A percentile compares a stretch with the other conserved stretches of the same genome.
Evolutionary conservation across 2,329 filamentous ascomycete genomes (phyloP).

Genomic region (Alternaria triticimaculans): DNA sequence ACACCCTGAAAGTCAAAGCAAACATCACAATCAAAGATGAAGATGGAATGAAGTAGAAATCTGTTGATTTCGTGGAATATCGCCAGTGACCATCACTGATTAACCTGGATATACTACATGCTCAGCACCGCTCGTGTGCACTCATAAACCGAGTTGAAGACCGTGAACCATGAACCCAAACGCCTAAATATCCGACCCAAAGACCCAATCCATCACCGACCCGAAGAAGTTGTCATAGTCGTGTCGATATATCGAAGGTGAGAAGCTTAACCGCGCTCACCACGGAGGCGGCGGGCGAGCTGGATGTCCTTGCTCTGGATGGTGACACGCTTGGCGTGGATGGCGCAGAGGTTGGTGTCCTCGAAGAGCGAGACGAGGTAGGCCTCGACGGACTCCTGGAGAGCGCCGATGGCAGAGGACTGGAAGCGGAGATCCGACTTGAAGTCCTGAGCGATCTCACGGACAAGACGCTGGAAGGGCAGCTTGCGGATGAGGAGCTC

Average conservation of each 20-base stretch:
- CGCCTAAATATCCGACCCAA: slow-evolving; percentile 42
- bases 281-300: slow-evolving; percentile 70
- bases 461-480: slow-evolving; percentile 79
- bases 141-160: slow-evolving; percentile 46
- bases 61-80: slow-evolving; percentile 43
- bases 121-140: slow-evolving; percentile 45
- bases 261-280: slow-evolving; percentile 59
- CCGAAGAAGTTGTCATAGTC: slow-evolving; percentile 34
- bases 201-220: slow-evolving; percentile 28
- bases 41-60: slow-evolving; percentile 31
- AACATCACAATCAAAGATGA: slow-evolving; percentile 4
- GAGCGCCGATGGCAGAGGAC: slow-evolving; percentile 88
- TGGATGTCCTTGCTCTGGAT: slow-evolving; percentile 98
- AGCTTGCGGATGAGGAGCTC: slow-evolving; percentile 84
- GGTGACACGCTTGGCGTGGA: slow-evolving; percentile 95
- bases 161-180: slow-evolving; percentile 48
- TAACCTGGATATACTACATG: slow-evolving; percentile 49
- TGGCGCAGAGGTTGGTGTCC: slow-evolving; percentile 93
- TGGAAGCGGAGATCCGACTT: slow-evolving; percentile 87
- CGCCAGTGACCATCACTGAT: slow-evolving; percentile 46
- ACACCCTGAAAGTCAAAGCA: background rate
- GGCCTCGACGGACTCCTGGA: slow-evolving; percentile 95
- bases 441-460: slow-evolving; percentile 73
- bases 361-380: slow-evolving; percentile 97
- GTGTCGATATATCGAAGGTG: slow-evolving; percentile 29